Evolutionary conservation across 257 asterid species (phyloP).

Genomic region (Forsythia suspensa): DNA sequence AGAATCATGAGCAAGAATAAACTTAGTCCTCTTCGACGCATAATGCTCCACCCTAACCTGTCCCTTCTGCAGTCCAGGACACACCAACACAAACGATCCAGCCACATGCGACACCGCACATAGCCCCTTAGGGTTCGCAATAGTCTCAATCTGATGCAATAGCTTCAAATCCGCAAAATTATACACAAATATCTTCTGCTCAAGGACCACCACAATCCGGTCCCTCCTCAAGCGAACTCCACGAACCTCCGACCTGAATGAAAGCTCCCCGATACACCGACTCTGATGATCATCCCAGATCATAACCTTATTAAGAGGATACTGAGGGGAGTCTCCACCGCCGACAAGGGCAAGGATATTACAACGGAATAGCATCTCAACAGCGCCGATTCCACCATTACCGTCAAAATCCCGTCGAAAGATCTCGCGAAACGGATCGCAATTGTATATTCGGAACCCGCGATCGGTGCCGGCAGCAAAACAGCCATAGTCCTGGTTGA

Average conservation of each 20-base stretch:
- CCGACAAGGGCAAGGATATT: slow-evolving; percentile 81
- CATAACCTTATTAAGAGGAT: slow-evolving; percentile 83
- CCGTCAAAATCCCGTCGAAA: slow-evolving; percentile 77
- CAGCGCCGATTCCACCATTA: slow-evolving; percentile 66
- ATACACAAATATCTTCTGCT: slow-evolving; percentile 47
- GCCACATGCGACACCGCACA: slow-evolving; percentile 68
- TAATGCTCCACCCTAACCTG: slow-evolving; percentile 76
- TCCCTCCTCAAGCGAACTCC: slow-evolving; percentile 57
- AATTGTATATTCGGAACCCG: slow-evolving; percentile 81
- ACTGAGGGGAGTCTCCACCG: slow-evolving; percentile 80
- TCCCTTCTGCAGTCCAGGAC: slow-evolving; percentile 74
- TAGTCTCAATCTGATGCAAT: slow-evolving; percentile 63
- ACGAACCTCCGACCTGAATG: slow-evolving; percentile 61
- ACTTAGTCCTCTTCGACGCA: slow-evolving; percentile 57
- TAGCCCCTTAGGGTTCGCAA: slow-evolving; percentile 58
- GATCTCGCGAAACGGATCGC: slow-evolving; percentile 84
- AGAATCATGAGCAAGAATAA: slow-evolving; percentile 63
- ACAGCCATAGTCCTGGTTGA: slow-evolving; percentile 89
- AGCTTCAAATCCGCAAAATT: slow-evolving; percentile 43
- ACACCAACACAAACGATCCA: slow-evolving; percentile 58
- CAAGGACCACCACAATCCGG: slow-evolving; percentile 42
- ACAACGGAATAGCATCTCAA: slow-evolving; percentile 87
- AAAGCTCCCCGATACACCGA: slow-evolving; percentile 75
- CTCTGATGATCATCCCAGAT: slow-evolving; percentile 87
- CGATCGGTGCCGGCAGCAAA: slow-evolving; percentile 77